Evolutionary conservation across 2,329 filamentous ascomycete species (phyloP).

Genomic region (Sporothrix curviconia): DNA sequence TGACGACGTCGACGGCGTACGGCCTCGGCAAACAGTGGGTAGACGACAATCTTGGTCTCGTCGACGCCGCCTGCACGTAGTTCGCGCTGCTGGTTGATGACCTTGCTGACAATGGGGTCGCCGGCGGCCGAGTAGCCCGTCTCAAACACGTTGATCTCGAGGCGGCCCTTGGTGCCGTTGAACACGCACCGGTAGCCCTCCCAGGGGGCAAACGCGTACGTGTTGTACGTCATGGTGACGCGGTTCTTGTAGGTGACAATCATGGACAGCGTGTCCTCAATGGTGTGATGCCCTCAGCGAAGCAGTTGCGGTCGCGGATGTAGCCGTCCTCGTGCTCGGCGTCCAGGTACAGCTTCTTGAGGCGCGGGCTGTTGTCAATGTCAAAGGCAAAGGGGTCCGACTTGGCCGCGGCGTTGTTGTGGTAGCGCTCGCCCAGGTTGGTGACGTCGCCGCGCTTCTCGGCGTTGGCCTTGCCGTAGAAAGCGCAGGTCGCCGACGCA

Average conservation of each 20-base stretch:
- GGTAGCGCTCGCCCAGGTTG: conserved; percentile 44
- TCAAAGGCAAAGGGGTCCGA: conserved; percentile 54
- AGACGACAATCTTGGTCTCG: conserved; percentile 40
- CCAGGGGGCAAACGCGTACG: conserved; percentile 57
- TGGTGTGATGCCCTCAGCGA: conserved; percentile 57
- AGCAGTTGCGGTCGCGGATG: conserved; percentile 55
- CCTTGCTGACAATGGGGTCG: conserved; percentile 26
- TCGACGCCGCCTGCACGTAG: conserved; percentile 43
- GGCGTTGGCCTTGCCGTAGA: conserved; percentile 57
- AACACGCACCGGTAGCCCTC: conserved; percentile 53
- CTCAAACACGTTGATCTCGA: conserved; percentile 58
- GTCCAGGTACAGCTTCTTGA: conserved; percentile 54
- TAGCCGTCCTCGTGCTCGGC: conserved; percentile 59
- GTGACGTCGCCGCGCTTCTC: conserved; percentile 47
- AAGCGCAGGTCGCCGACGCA: conserved; percentile 52
- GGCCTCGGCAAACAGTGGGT: conserved; percentile 34
- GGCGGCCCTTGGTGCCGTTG: conserved; percentile 51
- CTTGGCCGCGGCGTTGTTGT: conserved; percentile 44
- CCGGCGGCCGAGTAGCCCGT: conserved; percentile 56
- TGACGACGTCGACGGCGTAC: conserved; percentile 44
- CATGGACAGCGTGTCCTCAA: conserved; percentile 58
- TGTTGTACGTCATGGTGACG: conserved; percentile 52
- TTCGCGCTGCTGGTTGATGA: conserved; percentile 37
- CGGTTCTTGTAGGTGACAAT: conserved; percentile 51
- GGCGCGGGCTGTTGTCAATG: conserved; percentile 43